A percentile compares a stretch with the other conserved stretches of the same genome.
phyloP scores from a whole-genome alignment of 768 basidiomycete species.

The Panaeolus cyanescens region DNA sequence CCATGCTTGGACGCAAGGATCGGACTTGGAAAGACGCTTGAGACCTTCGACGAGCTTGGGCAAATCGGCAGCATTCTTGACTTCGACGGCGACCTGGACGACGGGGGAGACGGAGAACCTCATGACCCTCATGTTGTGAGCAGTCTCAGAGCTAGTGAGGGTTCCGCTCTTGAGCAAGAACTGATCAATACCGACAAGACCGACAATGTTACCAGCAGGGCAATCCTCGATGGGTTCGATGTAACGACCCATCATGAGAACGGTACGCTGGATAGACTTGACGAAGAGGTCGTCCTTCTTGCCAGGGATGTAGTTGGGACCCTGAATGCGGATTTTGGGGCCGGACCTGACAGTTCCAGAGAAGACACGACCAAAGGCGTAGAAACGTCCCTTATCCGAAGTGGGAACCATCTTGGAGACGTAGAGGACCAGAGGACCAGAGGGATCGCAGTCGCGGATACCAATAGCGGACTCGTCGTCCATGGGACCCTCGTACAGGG shows the following conservation, averaged over 20 bases:
- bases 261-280: slow-evolving; percentile 98
- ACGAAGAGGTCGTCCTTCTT: slow-evolving; percentile 98
- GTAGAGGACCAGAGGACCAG: slow-evolving; percentile 95
- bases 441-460: slow-evolving; percentile 98
- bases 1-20: slow-evolving; percentile 98
- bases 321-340: slow-evolving; percentile 99
- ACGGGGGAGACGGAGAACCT: slow-evolving; percentile 99
- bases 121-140: slow-evolving; percentile 99
- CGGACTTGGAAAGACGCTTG: slow-evolving; percentile 99
- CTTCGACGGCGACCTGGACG: slow-evolving; percentile 98
- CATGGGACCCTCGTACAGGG: slow-evolving; percentile 99
- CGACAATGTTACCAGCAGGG: slow-evolving; percentile 97
- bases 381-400: slow-evolving; percentile 99
- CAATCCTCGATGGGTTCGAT: slow-evolving; percentile 99
- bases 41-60: slow-evolving; percentile 99
- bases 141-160: slow-evolving; percentile 95
- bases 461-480: slow-evolving; percentile 99
- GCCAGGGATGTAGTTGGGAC: slow-evolving; percentile 97
- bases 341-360: slow-evolving; percentile 96
- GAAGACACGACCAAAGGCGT: slow-evolving; percentile 99
- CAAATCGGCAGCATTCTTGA: slow-evolving; percentile 98
- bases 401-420: slow-evolving; percentile 99
- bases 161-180: slow-evolving; percentile 99
- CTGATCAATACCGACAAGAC: slow-evolving; percentile 99
- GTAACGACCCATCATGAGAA: slow-evolving; percentile 99